Evolutionary conservation across 2,329 filamentous ascomycete genomes (phyloP).

Genomic region (Trichoderma breve): DNA sequence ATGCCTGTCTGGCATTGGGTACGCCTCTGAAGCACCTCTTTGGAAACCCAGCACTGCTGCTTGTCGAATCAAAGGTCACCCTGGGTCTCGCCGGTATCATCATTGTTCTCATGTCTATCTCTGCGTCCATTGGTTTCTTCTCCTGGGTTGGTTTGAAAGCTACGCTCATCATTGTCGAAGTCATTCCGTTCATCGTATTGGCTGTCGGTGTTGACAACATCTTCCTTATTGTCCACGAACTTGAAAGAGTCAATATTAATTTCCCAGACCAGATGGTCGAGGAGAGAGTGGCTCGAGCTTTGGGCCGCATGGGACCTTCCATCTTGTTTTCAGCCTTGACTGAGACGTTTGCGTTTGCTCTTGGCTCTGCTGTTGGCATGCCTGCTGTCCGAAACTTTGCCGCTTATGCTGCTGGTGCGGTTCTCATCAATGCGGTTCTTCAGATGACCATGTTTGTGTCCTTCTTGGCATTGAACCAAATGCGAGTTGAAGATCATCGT

Average conservation of each 20-base stretch:
- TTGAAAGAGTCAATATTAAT: conserved; percentile 89
- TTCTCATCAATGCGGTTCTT: conserved; percentile 94
- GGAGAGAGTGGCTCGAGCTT: conserved; percentile 77
- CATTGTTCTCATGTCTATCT: conserved; percentile 97
- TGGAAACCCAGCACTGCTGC: conserved; percentile 74
- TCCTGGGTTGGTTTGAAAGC: conserved; percentile 90
- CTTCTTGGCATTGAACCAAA: conserved; percentile 86
- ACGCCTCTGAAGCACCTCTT: conserved; percentile 78
- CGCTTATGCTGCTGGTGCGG: conserved; percentile 90
- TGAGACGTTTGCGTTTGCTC: conserved; percentile 87
- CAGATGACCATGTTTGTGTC: conserved; percentile 98
- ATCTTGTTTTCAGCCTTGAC: conserved; percentile 94
- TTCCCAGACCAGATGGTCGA: conserved; percentile 87
- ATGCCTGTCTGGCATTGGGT: conserved; percentile 87
- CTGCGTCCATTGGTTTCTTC: conserved; percentile 90
- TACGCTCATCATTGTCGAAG: conserved; percentile 95
- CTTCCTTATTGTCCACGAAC: conserved; percentile 97
- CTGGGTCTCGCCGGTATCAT: conserved; percentile 91
- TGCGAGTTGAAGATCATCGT: conserved; percentile 80
- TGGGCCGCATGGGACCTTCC: conserved; percentile 96
- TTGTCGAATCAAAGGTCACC: conserved; percentile 96
- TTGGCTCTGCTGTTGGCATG: conserved; percentile 95
- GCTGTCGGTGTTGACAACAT: conserved; percentile 99
- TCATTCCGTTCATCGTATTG: conserved; percentile 95
- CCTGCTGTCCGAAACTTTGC: conserved; percentile 97